Base-by-base conservation (phyloP, 306 rosid genomes). In the Casuarina cunninghamiana region DNA sequence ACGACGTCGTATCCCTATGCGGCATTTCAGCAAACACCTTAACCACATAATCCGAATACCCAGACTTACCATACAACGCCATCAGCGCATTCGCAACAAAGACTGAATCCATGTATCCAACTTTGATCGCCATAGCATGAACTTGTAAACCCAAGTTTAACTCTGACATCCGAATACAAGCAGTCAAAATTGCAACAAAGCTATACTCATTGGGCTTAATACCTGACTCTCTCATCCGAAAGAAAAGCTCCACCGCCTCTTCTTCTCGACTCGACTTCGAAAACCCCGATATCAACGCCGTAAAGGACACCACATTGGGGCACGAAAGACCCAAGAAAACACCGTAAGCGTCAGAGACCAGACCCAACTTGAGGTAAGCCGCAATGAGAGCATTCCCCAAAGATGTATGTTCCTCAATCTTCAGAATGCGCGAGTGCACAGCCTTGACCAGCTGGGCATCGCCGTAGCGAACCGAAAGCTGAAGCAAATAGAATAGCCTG, bases 161-260 rank as follows among this genome's bases (percentile, higher is more conserved):
- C 53, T 85, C 58, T 39, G 77, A 58, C 9, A 72, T 41, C 62
- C 91, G 82, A 49, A 82, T 73, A 65, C 93, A 94, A 69, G 96
- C 89, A 44, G 97, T 83, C 67, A 94, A 89, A 75, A 92, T 80
- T 1, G 97, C 94, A n/a, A 94, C 98, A 68, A 81, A 89, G 17
- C 89, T 82, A 80, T 88, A 91, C 62, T 77, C 85, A 9, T 94
- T 92, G 41, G 97, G 98, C 79, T 38, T 76, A 77, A 94, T 46
- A 42, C 83, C 84, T 8, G 86, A 80, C 38, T n/a, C 67, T 73
- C 81, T 83, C 98, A 94, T 88, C 78, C 72, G 85, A 35, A 81
- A 78, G 87, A 92, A 94, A 58, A 90, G 89, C 71, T 77, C 80
- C 42, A 89, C 54, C 0, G 98, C 95, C n/a, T 88, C 82, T 16